phyloP scores from a whole-genome alignment of 192 early-diverging fungal species.

The Funneliformis geosporum region DNA sequence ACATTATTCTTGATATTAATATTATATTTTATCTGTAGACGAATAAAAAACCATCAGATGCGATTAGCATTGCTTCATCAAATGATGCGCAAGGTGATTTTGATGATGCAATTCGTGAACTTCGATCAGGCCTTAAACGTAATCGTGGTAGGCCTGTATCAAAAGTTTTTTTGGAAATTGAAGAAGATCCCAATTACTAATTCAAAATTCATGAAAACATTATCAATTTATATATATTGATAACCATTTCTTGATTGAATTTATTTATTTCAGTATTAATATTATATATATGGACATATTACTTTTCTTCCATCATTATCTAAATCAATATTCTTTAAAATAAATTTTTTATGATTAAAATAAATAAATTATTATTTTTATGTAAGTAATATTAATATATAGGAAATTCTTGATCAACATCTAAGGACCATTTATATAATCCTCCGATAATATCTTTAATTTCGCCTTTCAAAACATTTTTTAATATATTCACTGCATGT shows the following conservation, averaged over 20 bases:
- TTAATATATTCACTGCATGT: slow-evolving; percentile 76
- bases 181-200: neutral
- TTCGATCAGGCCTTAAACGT: slow-evolving; percentile 41
- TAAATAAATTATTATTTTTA: no score
- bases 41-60: slow-evolving; percentile 33
- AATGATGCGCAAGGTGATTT: slow-evolving; percentile 42
- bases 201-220: neutral
- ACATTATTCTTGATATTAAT: neutral
- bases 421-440: slow-evolving; percentile 69
- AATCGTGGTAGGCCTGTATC: slow-evolving; percentile 45
- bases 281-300: no score
- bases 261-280: no score
- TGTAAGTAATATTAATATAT: no score
- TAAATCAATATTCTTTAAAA: no score
- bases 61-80: slow-evolving; percentile 21
- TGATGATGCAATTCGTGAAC: slow-evolving; percentile 45
- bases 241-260: no score
- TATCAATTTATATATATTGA: no score
- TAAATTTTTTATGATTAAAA: no score
- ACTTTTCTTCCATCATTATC: no score
- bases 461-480: slow-evolving; percentile 52
- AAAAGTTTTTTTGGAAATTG: slow-evolving; percentile 41
- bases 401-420: slow-evolving; percentile 81
- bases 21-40: no score
- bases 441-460: slow-evolving; percentile 84